phyloP scores from a whole-genome alignment of 495 filamentous ascomycete genomes.

The Hypoxylon lienhwacheense region DNA sequence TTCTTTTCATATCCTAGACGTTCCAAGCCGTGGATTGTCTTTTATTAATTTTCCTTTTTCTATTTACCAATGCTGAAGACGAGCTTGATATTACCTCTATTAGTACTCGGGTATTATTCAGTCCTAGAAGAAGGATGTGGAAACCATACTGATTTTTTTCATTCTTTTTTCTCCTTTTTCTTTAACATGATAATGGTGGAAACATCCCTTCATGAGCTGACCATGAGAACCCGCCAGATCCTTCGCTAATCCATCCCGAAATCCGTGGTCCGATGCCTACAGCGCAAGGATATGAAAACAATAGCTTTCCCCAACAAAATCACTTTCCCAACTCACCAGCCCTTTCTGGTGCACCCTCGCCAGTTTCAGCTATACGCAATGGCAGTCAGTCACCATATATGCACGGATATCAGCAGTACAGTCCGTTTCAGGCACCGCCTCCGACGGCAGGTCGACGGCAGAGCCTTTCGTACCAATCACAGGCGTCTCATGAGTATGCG shows the following conservation, averaged over 20 bases:
- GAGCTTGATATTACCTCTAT: background rate
- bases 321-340: slow-evolving; percentile 51
- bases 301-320: slow-evolving; percentile 44
- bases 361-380: slow-evolving; percentile 44
- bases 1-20: slow-evolving; percentile 15
- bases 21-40: background rate
- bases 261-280: slow-evolving; percentile 48
- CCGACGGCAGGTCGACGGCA: slow-evolving; percentile 28
- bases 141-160: slow-evolving; percentile 2
- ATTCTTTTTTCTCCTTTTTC: slow-evolving; percentile 64
- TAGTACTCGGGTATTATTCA: background rate
- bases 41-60: slow-evolving; percentile 27
- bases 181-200: slow-evolving; percentile 27
- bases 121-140: background rate
- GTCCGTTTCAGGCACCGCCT: slow-evolving; percentile 30
- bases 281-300: slow-evolving; percentile 45
- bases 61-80: background rate
- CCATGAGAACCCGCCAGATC: slow-evolving; percentile 41
- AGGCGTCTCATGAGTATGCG: slow-evolving; percentile 40
- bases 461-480: slow-evolving; percentile 45
- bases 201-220: slow-evolving; percentile 41
- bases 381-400: slow-evolving; percentile 52
- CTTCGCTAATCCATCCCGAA: slow-evolving; percentile 53
- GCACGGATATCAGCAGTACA: slow-evolving; percentile 39
- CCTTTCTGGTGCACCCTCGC: slow-evolving; percentile 47